Evolutionary conservation across 2,329 filamentous ascomycete genomes (phyloP), one percentile per base, ranked within the genome.

Genomic region (Cladophialophora immunda): DNA sequence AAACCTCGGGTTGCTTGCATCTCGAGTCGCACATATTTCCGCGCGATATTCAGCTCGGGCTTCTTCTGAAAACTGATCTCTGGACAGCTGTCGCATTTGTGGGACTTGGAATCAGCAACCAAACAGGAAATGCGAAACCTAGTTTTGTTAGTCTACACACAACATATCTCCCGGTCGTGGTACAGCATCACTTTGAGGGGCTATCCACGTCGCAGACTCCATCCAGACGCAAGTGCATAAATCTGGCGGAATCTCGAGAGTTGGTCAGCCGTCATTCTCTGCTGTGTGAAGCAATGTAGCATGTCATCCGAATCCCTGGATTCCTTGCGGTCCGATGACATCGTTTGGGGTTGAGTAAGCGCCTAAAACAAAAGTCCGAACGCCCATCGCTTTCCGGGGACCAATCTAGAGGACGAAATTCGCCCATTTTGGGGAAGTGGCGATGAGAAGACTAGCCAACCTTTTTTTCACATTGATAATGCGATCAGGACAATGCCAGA

Each of bases 301-400:
- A 27, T 53, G 58, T 50, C 57, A 61, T 61, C 34, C 27, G 54
- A 19, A 38, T 52, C 52, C 52, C 60, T 54, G 32, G 27, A 29
- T 62, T 41, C 52, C 52, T 41, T 64, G 53, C 41, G 27, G 52
- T 59, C 52, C 60, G 55, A 41, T 58, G 53, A 61, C 64, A 64
- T 66, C 50, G 60, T 61, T 54, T 54, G 57, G 41, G 55, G 52
- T 66, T 68, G 62, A 66, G 60, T 68, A 68, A 68, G 67, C 67
- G 67, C 57, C 67, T 52, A 55, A n/a, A n/a, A 30, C n/a, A 22
- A 29, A 27, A 17, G 41, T 55, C 41, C 27, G 58, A 36, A 11
- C 19, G 30, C 11, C 30, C 45, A 29, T 45, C 58, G 41, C 8
- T 11, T 27, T 15, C 45, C 45, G 11, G 45, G 19, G 19, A 9